Evolutionary conservation across 768 basidiomycete genomes (phyloP), one percentile per base, ranked within the genome.

Genomic region (Tylopilus rubrobrunneus): DNA sequence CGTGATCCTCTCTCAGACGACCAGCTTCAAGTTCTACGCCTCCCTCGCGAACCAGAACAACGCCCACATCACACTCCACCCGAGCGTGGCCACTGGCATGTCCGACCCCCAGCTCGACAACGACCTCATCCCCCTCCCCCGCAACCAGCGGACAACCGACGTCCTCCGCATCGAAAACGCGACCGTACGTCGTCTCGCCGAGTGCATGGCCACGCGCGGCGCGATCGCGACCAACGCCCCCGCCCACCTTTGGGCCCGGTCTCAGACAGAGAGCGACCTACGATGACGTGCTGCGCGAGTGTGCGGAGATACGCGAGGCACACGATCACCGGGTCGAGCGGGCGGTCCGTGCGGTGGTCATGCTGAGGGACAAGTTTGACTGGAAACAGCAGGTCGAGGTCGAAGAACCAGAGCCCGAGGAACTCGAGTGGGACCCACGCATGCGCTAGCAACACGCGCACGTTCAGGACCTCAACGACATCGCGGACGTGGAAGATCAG

Each of bases 361-460:
- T 92, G 80, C 72, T 92, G 7, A 73, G 79, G 53, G 90, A 92
- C 52, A 86, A 82, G 67, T 92, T 85, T 65, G 88, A 92, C 45
- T 90, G 89, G 86, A 85, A 84, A 66, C 81, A 84, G 59, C 76
- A 91, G n/a, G 86, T 92, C 21, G 83, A 82, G 56, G 87, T 90
- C 12, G 84, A 86, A 62, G 81, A 83, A 14, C 88, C 87, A 57
- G 88, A n/a, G n/a, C n/a, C n/a, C n/a, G n/a, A n/a, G n/a, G n/a
- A n/a, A n/a, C n/a, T n/a, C n/a, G n/a, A n/a, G 19, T 87, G 85
- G 84, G 85, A 85, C 59, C 84, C 85, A 4, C 73, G 82, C 40
- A 28, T 73, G 10, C 73, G 65, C 17, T 41, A 59, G 15, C 52
- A 64, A 29, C n/a, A n/a, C n/a, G n/a, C n/a, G n/a, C 56, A 56